Evolutionary conservation across 192 early-diverging fungal genomes (phyloP).

Genomic region (Mycoemilia scoparia): DNA sequence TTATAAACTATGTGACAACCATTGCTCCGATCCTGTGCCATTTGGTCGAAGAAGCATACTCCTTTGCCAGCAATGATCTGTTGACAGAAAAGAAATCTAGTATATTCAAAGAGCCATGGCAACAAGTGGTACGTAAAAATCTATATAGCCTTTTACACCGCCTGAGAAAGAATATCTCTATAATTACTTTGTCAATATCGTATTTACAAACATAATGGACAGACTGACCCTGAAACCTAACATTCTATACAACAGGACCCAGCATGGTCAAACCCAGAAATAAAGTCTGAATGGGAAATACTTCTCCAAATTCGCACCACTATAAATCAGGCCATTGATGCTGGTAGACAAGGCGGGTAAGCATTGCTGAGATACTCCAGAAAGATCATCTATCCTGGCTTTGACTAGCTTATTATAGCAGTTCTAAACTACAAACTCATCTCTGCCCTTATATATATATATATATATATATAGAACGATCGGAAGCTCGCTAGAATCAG

Average conservation of each 20-base stretch:
- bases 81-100: constrained; percentile 16
- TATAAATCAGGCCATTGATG: constrained; percentile 23
- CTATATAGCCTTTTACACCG: background rate
- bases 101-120: constrained; percentile 45
- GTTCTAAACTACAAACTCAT: no score
- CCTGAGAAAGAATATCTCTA: background rate
- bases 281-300: constrained; percentile 17
- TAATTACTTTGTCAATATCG: no score
- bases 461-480: constrained; percentile 2
- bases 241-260: no score
- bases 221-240: background rate
- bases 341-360: constrained; percentile 9
- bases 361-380: background rate
- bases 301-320: constrained; percentile 15
- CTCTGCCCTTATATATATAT: no score
- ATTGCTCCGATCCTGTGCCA: constrained; percentile 49
- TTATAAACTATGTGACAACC: constrained; percentile 38
- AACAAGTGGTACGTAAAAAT: constrained; percentile 12
- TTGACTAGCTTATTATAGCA: no score
- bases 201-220: background rate
- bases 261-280: constrained; percentile 9
- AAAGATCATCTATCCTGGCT: background rate
- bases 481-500: constrained; percentile 27
- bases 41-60: constrained; percentile 56
- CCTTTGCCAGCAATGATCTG: constrained; percentile 30